Conservation (phyloP, 2,329 filamentous ascomycete species). For the Penicillium sp. region DNA sequence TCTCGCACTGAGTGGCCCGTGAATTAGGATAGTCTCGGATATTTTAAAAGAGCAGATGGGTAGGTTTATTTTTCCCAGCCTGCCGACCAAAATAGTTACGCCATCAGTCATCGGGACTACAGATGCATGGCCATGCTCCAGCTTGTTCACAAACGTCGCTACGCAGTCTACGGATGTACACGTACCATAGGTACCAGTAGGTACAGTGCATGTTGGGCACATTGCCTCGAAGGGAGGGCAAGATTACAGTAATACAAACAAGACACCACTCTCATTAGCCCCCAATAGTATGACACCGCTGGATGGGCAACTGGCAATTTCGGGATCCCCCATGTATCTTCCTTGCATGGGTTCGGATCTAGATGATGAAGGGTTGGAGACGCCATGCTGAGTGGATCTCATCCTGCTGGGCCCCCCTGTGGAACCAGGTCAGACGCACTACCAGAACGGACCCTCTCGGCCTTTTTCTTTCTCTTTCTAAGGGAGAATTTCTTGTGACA, state of each 20-base stretch:
- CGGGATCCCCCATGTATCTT: conserved; percentile 31
- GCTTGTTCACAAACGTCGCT: conserved; percentile 26
- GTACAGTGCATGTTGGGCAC: not conserved
- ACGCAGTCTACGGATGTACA: not conserved
- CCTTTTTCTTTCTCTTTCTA: not conserved
- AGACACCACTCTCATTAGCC: not conserved
- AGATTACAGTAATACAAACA: conserved; percentile 26
- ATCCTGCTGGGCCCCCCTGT: conserved; percentile 26
- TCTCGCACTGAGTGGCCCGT: conserved; percentile 12
- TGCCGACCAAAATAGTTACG: conserved; percentile 25
- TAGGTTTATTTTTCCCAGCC: conserved; percentile 19
- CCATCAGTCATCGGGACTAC: conserved; percentile 29
- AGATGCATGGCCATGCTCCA: conserved; percentile 32
- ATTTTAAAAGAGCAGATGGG: conserved; percentile 27
- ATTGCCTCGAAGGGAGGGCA: conserved; percentile 7
- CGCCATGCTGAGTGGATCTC: conserved; percentile 28
- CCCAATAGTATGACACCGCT: conserved; percentile 18
- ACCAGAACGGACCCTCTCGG: conserved; percentile 8
- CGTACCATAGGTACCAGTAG: not conserved
- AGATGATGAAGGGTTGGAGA: conserved; percentile 30
- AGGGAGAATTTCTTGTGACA: not conserved
- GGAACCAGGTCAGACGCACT: conserved; percentile 32
- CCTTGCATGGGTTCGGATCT: conserved; percentile 36
- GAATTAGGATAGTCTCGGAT: conserved; percentile 25
- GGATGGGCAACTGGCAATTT: conserved; percentile 21